Conservation (phyloP, 2,329 filamentous ascomycete genomes). For the Colletotrichum phormii region DNA sequence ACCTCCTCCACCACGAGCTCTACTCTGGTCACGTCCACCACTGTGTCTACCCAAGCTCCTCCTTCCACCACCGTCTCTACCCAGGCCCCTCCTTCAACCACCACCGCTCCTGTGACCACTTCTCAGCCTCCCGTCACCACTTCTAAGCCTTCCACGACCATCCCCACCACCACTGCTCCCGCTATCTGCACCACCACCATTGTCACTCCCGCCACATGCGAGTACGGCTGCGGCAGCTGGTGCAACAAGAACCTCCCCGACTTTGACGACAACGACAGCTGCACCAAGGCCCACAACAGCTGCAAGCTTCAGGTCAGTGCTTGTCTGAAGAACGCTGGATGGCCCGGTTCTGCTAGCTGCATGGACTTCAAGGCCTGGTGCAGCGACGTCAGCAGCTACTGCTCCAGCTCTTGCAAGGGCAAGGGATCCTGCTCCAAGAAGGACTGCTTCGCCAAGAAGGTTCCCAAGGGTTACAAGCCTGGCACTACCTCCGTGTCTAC, state of each 20-base stretch:
- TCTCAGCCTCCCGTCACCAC: constrained; percentile 34
- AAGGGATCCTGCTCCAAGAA: constrained; percentile 54
- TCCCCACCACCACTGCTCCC: constrained; percentile 48
- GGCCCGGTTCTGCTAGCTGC: constrained; percentile 60
- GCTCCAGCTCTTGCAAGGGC: constrained; percentile 49
- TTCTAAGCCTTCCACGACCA: constrained; percentile 40
- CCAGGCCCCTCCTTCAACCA: constrained; percentile 32
- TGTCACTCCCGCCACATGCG: constrained; percentile 59
- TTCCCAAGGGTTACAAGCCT: constrained; percentile 50
- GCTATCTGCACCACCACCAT: constrained; percentile 61
- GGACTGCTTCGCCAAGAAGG: constrained; percentile 55
- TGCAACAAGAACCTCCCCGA: constrained; percentile 62
- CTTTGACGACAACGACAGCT: constrained; percentile 56
- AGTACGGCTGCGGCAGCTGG: constrained; percentile 67
- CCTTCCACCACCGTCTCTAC: constrained; percentile 24
- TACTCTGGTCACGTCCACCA: constrained; percentile 37
- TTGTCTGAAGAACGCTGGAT: constrained; percentile 64
- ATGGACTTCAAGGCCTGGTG: constrained; percentile 65
- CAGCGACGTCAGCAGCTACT: constrained; percentile 57
- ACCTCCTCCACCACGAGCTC: constrained; percentile 34
- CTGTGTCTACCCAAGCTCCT: constrained; percentile 21
- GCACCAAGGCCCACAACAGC: constrained; percentile 54
- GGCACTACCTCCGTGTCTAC: constrained; percentile 45
- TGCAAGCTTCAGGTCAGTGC: constrained; percentile 60
- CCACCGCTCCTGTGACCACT: constrained; percentile 27